Conservation (phyloP, 2,329 filamentous ascomycete genomes). For the Fusarium paranaense region DNA sequence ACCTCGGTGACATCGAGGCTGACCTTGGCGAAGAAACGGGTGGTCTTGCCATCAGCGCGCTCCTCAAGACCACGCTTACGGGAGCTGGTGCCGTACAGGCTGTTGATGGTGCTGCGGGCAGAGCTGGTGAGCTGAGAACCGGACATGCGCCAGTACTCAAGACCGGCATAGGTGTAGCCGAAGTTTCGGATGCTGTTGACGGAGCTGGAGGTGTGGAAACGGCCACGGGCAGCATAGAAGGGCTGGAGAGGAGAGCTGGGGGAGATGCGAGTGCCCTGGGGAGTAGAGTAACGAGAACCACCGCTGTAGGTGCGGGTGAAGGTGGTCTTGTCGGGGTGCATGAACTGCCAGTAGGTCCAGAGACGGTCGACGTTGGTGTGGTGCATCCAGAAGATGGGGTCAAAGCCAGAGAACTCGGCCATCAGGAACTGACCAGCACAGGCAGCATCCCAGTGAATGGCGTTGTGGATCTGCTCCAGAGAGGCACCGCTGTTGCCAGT, state of each 20-base stretch:
- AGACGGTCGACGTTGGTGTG: slow-evolving; percentile 73
- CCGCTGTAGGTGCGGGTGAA: slow-evolving; percentile 52
- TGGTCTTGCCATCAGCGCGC: slow-evolving; percentile 32
- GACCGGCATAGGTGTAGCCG: slow-evolving; percentile 55
- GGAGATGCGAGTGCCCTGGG: slow-evolving; percentile 53
- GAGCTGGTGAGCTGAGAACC: slow-evolving; percentile 45
- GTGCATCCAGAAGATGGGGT: slow-evolving; percentile 61
- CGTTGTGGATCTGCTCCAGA: slow-evolving; percentile 58
- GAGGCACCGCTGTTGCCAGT: slow-evolving; percentile 52
- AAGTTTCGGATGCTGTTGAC: slow-evolving; percentile 49
- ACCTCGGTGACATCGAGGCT: slow-evolving; percentile 51
- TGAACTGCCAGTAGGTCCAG: slow-evolving; percentile 67
- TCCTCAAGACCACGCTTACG: slow-evolving; percentile 30
- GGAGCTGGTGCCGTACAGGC: slow-evolving; percentile 42
- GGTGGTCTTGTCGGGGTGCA: slow-evolving; percentile 51
- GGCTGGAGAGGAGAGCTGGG: slow-evolving; percentile 61
- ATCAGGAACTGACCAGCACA: slow-evolving; percentile 56
- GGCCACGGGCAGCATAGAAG: slow-evolving; percentile 56
- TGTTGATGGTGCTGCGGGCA: slow-evolving; percentile 49
- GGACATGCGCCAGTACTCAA: slow-evolving; percentile 51
- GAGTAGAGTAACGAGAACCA: slow-evolving; percentile 54
- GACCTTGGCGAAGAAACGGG: slow-evolving; percentile 52
- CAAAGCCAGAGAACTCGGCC: slow-evolving; percentile 57
- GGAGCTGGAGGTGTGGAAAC: slow-evolving; percentile 57
- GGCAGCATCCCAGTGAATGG: slow-evolving; percentile 55